Conservation (phyloP, 768 basidiomycete genomes). For the Imleria badia region DNA sequence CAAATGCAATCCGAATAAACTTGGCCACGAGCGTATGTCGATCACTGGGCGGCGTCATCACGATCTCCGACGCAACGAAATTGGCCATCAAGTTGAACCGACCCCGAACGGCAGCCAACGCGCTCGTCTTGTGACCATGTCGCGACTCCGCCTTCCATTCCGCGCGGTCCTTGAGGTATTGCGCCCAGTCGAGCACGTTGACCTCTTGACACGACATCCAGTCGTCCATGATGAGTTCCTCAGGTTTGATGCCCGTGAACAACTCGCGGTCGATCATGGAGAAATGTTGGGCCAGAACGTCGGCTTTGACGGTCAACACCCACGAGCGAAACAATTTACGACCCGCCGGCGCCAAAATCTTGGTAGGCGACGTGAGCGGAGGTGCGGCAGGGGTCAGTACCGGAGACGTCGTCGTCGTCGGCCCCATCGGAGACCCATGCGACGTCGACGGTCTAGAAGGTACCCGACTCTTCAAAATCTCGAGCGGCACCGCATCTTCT, state of each 20-base stretch:
- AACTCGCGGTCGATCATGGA: slow-evolving; percentile 87
- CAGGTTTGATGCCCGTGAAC: slow-evolving; percentile 81
- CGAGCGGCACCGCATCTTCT: slow-evolving; percentile 65
- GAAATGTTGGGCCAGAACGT: slow-evolving; percentile 71
- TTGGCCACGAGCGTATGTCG: slow-evolving; percentile 67
- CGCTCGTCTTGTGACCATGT: slow-evolving; percentile 61
- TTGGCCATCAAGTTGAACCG: slow-evolving; percentile 84
- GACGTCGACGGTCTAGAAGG: slow-evolving; percentile 38
- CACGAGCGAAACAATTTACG: slow-evolving; percentile 67
- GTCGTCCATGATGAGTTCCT: slow-evolving; percentile 78
- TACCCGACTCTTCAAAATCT: slow-evolving; percentile 63
- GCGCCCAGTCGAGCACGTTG: slow-evolving; percentile 80
- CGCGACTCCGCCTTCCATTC: slow-evolving; percentile 63
- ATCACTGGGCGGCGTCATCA: slow-evolving; percentile 67
- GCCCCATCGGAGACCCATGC: slow-evolving; percentile 25
- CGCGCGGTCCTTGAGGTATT: slow-evolving; percentile 74
- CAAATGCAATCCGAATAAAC: slow-evolving; percentile 85
- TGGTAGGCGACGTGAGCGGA: slow-evolving; percentile 30
- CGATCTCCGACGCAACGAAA: slow-evolving; percentile 79
- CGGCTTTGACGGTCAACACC: slow-evolving; percentile 61
- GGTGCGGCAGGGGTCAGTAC: slow-evolving; percentile 8
- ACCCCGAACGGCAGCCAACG: slow-evolving; percentile 70
- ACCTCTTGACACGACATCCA: slow-evolving; percentile 63
- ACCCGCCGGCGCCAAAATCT: slow-evolving; percentile 36
- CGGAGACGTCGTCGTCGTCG: slow-evolving; percentile 8